A percentile compares a stretch with the other conserved stretches of the same genome.
phyloP scores from a whole-genome alignment of 2,329 filamentous ascomycete genomes.

The Alternaria sp. region DNA sequence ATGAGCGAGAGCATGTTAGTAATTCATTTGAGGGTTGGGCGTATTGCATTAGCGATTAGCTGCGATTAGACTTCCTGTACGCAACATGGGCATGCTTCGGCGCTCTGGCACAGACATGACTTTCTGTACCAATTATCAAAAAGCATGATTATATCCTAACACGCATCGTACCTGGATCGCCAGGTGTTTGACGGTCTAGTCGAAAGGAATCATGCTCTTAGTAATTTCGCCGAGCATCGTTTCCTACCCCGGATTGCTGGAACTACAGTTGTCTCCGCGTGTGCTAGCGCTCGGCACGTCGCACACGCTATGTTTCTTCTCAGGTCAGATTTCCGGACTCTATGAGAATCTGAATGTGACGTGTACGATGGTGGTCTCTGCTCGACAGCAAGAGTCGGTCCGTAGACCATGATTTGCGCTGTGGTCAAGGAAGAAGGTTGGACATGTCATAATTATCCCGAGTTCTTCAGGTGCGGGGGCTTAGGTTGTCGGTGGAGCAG shows the following conservation, averaged over 20 bases:
- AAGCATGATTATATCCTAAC: not conserved
- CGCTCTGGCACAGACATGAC: not conserved
- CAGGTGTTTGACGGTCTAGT: not conserved
- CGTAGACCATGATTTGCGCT: not conserved
- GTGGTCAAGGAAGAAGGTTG: not conserved
- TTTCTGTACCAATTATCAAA: not conserved
- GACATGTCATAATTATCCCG: not conserved
- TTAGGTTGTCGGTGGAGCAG: not conserved
- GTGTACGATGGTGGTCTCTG: not conserved
- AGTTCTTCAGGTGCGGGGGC: constrained; percentile 1
- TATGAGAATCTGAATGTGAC: not conserved
- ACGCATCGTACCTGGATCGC: not conserved
- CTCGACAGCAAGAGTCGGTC: not conserved
- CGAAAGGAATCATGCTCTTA: too few relatives aligned
- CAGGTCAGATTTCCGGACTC: not conserved
- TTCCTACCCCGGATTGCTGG: not conserved
- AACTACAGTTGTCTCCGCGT: not conserved
- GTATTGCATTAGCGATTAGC: not conserved
- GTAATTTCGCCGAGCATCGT: not conserved
- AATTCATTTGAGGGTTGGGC: not conserved
- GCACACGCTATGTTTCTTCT: not conserved
- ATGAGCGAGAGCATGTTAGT: not conserved
- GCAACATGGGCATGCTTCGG: not conserved
- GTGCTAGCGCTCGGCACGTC: not conserved
- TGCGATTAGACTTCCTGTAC: not conserved